phyloP scores from a whole-genome alignment of 1,139 yeast species.

The Blastobotrys serpentis region DNA sequence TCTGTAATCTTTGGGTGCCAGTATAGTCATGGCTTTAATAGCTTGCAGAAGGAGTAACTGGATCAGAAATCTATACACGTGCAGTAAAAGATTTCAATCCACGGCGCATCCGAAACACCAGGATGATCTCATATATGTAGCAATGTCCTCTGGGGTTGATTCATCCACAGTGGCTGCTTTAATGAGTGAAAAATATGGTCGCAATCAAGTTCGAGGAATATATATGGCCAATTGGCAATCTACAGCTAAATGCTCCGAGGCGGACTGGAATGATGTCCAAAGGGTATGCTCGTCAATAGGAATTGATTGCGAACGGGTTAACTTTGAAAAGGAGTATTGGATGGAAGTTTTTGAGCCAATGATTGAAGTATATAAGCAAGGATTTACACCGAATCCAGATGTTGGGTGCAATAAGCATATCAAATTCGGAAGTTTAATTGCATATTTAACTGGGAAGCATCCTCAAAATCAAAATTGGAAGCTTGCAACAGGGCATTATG shows the following conservation, averaged over 20 bases:
- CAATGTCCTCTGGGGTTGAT: slow-evolving; percentile 98
- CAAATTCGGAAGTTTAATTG: slow-evolving; percentile 77
- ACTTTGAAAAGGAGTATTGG: slow-evolving; percentile 92
- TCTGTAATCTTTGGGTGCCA: no score
- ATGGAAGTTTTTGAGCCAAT: slow-evolving; percentile 86
- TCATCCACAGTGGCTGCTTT: slow-evolving; percentile 86
- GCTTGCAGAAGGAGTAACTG: not conserved
- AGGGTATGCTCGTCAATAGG: slow-evolving; percentile 56
- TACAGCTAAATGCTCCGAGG: slow-evolving; percentile 69
- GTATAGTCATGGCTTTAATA: no score
- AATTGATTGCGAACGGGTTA: slow-evolving; percentile 73
- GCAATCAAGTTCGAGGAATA: slow-evolving; percentile 61
- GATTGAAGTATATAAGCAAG: slow-evolving; percentile 67
- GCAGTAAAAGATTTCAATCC: not conserved
- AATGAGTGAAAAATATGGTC: slow-evolving; percentile 48
- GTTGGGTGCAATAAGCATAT: slow-evolving; percentile 80
- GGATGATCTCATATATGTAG: slow-evolving; percentile 56
- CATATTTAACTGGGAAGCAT: slow-evolving; percentile 44
- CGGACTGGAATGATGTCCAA: slow-evolving; percentile 85
- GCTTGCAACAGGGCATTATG: slow-evolving; percentile 94
- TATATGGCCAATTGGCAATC: slow-evolving; percentile 94
- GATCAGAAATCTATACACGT: slow-evolving; percentile 1
- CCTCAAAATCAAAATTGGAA: slow-evolving; percentile 52
- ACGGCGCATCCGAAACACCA: not conserved
- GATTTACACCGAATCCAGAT: slow-evolving; percentile 94